A percentile compares a stretch with the other conserved stretches of the same genome.
These are phyloP conservation scores for Dictyophora rubrovolvata DNA, from an alignment of 768 basidiomycete genomes.

Conservation along the genomic window DNA sequence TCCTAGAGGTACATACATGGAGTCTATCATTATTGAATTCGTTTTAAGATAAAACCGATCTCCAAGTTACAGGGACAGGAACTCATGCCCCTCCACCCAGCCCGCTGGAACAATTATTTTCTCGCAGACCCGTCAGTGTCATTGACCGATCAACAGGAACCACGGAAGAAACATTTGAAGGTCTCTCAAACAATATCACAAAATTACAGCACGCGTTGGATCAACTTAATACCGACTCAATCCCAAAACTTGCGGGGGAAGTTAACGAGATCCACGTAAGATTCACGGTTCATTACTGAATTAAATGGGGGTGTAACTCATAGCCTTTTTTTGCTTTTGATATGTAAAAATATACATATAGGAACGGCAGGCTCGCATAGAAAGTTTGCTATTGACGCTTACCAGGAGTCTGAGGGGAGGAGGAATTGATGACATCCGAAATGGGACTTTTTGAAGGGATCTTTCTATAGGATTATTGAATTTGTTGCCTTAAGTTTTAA, in stretches of 20 bases:
- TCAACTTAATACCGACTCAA: slow-evolving; percentile 51
- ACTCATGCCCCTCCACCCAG: slow-evolving; percentile 18
- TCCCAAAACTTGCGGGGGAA: slow-evolving; percentile 60
- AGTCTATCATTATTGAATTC: slow-evolving; percentile 16
- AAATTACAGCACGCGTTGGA: slow-evolving; percentile 55
- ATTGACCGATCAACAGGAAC: slow-evolving; percentile 7
- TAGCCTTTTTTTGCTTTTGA: background rate
- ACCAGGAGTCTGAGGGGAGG: slow-evolving; percentile 17
- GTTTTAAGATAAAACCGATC: background rate
- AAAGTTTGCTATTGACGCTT: slow-evolving; percentile 18
- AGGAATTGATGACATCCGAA: background rate
- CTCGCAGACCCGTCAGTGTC: slow-evolving; percentile 8
- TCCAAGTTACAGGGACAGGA: background rate
- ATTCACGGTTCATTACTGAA: background rate
- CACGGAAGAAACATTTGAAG: slow-evolving; percentile 19
- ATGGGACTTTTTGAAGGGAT: background rate
- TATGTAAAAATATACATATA: slow-evolving; percentile 7
- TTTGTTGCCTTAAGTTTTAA: too few species aligned
- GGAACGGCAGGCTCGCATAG: slow-evolving; percentile 21
- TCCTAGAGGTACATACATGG: background rate
- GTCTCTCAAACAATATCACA: slow-evolving; percentile 36
- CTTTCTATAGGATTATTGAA: background rate
- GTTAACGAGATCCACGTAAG: slow-evolving; percentile 74
- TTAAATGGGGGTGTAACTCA: background rate
- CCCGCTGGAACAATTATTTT: slow-evolving; percentile 19